Conservation (phyloP, 2,329 filamentous ascomycete genomes). For the Colletotrichum simmondsii region DNA sequence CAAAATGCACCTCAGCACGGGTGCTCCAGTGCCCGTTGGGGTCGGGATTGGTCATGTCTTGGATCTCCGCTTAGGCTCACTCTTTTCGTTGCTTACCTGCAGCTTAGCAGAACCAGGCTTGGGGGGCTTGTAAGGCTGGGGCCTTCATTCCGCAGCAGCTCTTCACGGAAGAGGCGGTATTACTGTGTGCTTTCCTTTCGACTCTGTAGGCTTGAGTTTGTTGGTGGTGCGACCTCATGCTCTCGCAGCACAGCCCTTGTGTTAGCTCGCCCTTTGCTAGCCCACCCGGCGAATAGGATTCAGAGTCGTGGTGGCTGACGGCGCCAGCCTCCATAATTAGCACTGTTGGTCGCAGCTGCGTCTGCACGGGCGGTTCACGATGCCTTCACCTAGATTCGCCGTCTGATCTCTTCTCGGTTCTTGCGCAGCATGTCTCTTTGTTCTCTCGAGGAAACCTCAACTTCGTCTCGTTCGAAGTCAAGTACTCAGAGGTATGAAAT, state of each 20-base stretch:
- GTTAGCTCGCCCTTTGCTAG: not conserved
- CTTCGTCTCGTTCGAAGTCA: not conserved
- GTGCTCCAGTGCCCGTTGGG: slow-evolving; percentile 1
- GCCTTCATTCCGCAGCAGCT: not conserved
- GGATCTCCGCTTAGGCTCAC: slow-evolving; percentile 19
- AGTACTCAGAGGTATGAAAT: not conserved
- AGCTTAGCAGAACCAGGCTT: slow-evolving; percentile 21
- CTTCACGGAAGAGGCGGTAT: not conserved
- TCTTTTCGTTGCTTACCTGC: slow-evolving; percentile 21
- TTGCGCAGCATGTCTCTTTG: not conserved
- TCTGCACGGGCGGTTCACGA: not conserved
- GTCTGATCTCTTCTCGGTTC: slow-evolving; percentile 2
- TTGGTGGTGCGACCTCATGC: not conserved
- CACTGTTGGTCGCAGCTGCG: not conserved
- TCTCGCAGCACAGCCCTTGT: slow-evolving; percentile 13
- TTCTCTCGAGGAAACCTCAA: not conserved
- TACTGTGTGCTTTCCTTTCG: not conserved
- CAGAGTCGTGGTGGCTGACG: slow-evolving; percentile 26
- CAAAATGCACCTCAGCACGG: slow-evolving; percentile 24
- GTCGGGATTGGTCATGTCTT: slow-evolving; percentile 16
- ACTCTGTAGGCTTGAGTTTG: not conserved
- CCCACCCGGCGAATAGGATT: slow-evolving; percentile 5
- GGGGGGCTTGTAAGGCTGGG: slow-evolving; percentile 16
- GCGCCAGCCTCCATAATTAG: slow-evolving; percentile 30
- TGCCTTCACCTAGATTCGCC: not conserved